phyloP scores from a whole-genome alignment of 345 rosid genomes.

The Citrus trifoliata region DNA sequence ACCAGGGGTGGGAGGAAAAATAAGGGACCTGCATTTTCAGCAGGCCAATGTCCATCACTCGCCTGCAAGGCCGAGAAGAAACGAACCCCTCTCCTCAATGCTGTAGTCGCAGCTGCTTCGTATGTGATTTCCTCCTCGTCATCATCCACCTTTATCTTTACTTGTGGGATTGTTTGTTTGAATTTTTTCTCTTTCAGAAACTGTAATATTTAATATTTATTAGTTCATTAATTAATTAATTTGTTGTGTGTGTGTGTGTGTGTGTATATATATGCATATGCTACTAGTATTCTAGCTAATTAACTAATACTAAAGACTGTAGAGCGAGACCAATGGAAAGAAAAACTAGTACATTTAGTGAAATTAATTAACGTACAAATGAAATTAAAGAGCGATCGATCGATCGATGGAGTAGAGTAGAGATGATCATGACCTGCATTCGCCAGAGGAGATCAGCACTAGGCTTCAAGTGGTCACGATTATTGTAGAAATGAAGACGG shows the following conservation, averaged over 20 bases:
- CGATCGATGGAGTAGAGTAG: too few species aligned
- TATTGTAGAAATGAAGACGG: slow-evolving; percentile 19
- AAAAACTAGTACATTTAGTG: too few species aligned
- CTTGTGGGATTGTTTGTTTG: slow-evolving; percentile 25
- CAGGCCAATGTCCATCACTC: slow-evolving; percentile 42
- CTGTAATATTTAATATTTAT: slow-evolving; percentile 12
- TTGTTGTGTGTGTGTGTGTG: accelerated
- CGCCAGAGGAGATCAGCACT: slow-evolving; percentile 30
- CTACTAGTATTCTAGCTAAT: too few species aligned
- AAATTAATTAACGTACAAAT: too few species aligned
- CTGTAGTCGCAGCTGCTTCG: slow-evolving; percentile 17
- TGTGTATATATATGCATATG: accelerated
- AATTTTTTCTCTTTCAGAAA: slow-evolving; percentile 30
- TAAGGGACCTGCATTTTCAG: slow-evolving; percentile 39
- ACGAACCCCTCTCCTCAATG: slow-evolving; percentile 27
- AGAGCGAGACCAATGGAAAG: too few species aligned
- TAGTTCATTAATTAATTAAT: too few species aligned
- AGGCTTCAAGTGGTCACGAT: slow-evolving; percentile 24
- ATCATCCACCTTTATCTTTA: slow-evolving; percentile 25
- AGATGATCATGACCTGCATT: slow-evolving; percentile 20
- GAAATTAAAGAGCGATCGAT: too few species aligned
- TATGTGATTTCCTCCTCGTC: slow-evolving; percentile 19
- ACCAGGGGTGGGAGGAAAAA: slow-evolving; percentile 25
- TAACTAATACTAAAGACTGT: too few species aligned
- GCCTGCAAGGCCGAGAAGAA: slow-evolving; percentile 41